Evolutionary conservation across 2,329 filamentous ascomycete genomes (phyloP), one percentile per base, ranked within the genome.

Genomic region (Fusarium dlaminii): DNA sequence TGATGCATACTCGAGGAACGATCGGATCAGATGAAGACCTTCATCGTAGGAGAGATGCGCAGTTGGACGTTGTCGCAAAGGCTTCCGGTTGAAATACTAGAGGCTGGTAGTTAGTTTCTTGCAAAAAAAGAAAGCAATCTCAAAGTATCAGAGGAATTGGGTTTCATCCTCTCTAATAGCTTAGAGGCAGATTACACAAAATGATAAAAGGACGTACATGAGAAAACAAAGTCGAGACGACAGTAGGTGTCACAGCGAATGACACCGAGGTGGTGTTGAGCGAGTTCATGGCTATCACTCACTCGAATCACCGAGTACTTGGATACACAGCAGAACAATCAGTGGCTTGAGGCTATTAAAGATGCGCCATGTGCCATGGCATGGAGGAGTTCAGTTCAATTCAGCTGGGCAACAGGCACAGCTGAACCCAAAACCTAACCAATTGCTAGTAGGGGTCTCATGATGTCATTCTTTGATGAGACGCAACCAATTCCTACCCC

Each of bases 31-130:
- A 73, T 94, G 90, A 20, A 99, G 88, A 42, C 95, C 96, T 84
- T 98, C 94, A 80, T 98, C 94, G 84, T 99, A 99, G 60, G 95
- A 95, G 63, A 99, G 91, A 81, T 97, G 94, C 3, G 93, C 93
- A 3, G 94, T 97, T 2, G 96, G 96, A 72, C 95, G 95, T 74
- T 95, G 87, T 70, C 88, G 90, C 36, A 92, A 87, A 3, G 90
- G 89, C 79, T 93, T 93, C 73, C 93, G 92, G 79, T 97, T 93
- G 69, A 97, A 86, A 82, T 96, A 98, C 93, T 96, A 62, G 36
- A 63, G 39, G 30, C 42, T 56, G 27, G 18, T 17, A 46, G 58
- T 75, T 51, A 77, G 68, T 60, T 22, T 39, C 51, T 39, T 52
- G 27, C 4, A 18, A 18, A 29, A 61, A 57, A 64, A 54, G 62